Conservation (phyloP, 2,329 filamentous ascomycete genomes). For the Eurotiales sp. region DNA sequence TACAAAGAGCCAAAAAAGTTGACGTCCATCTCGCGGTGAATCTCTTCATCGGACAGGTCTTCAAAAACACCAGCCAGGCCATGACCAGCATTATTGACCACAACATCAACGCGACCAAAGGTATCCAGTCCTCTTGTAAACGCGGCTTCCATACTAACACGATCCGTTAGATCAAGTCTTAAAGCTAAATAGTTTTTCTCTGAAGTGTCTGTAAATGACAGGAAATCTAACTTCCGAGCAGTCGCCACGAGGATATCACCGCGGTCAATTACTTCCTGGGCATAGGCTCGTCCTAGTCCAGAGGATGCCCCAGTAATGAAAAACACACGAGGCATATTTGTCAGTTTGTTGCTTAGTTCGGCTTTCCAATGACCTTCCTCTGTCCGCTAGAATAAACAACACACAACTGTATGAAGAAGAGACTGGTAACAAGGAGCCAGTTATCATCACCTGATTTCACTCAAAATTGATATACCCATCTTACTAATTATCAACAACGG, state of each 20-base stretch:
- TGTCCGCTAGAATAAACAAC: too few relatives aligned
- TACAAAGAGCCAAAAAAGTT: neutral
- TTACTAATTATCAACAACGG: too few relatives aligned
- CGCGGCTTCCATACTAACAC: neutral
- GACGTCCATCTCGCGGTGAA: neutral
- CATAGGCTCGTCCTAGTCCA: neutral
- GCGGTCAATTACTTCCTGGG: neutral
- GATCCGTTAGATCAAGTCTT: slow-evolving; percentile 1
- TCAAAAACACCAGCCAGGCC: neutral
- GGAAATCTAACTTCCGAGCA: neutral
- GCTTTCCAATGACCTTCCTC: too few relatives aligned
- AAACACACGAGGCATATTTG: neutral
- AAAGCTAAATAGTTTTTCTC: neutral
- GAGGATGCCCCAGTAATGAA: neutral
- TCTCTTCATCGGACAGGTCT: neutral
- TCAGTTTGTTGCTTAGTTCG: too few relatives aligned
- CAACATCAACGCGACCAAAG: slow-evolving; percentile 3
- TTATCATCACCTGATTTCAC: too few relatives aligned
- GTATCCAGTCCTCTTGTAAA: neutral
- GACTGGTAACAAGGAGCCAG: too few relatives aligned
- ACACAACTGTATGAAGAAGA: too few relatives aligned
- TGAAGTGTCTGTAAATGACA: neutral
- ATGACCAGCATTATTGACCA: slow-evolving; percentile 8
- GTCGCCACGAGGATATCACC: neutral
- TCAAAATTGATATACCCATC: too few relatives aligned